phyloP scores from a whole-genome alignment of 2,329 filamentous ascomycete genomes.

The Colletotrichum eleusines region DNA sequence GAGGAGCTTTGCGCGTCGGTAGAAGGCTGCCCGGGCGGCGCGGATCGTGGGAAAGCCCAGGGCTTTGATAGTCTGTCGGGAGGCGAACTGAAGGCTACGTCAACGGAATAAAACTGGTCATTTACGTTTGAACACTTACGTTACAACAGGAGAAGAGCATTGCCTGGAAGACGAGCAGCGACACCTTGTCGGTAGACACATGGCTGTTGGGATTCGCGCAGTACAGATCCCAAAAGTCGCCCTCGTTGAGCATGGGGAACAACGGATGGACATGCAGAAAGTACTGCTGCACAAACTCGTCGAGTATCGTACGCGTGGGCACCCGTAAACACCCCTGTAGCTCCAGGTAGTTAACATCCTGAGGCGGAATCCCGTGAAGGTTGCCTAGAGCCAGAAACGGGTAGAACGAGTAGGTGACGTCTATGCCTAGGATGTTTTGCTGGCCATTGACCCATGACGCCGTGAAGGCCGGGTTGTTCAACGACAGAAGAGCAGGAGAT shows the following conservation, averaged over 20 bases:
- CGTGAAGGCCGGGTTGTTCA: neutral
- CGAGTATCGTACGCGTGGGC: constrained; percentile 55
- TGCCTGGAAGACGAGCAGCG: constrained; percentile 60
- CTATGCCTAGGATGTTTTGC: constrained; percentile 46
- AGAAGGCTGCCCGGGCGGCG: constrained; percentile 58
- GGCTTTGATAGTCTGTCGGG: constrained; percentile 53
- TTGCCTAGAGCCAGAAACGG: constrained; percentile 56
- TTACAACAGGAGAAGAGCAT: constrained; percentile 60
- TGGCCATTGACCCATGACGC: constrained; percentile 47
- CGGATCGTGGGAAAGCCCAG: constrained; percentile 58
- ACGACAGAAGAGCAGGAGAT: neutral
- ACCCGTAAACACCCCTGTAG: constrained; percentile 60
- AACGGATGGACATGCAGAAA: constrained; percentile 61
- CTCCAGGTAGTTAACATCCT: constrained; percentile 61
- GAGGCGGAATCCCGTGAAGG: constrained; percentile 53
- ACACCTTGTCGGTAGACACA: constrained; percentile 47
- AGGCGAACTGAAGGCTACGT: constrained; percentile 50
- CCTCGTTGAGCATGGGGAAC: constrained; percentile 59
- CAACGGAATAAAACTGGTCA: neutral
- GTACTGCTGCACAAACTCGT: constrained; percentile 63
- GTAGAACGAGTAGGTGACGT: constrained; percentile 58
- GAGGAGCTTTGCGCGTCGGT: constrained; percentile 55
- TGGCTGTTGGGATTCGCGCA: constrained; percentile 44
- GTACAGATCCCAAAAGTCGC: constrained; percentile 60
- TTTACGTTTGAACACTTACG: constrained; percentile 45